Evolutionary conservation across 2,329 filamentous ascomycete species (phyloP).

Genomic region (Penicillium thymicola): DNA sequence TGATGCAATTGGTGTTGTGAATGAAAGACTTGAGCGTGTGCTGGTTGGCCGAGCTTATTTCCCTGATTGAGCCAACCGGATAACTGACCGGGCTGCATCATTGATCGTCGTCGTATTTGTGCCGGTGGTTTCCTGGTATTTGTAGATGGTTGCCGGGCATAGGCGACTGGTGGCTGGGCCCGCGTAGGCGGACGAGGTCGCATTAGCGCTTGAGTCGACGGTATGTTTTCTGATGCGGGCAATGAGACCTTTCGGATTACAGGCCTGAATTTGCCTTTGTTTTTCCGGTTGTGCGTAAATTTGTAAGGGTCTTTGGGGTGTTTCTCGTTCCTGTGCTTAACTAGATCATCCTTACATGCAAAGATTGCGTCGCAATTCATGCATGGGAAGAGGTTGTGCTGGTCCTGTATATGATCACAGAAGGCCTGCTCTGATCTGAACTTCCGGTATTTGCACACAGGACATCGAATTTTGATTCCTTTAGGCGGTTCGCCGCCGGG

Average conservation of each 20-base stretch:
- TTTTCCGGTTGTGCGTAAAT: fast-evolving
- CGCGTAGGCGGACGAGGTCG: too few species aligned
- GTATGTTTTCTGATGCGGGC: background rate
- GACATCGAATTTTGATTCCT: background rate
- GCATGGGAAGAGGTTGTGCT: background rate
- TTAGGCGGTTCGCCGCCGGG: background rate
- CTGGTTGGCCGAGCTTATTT: background rate
- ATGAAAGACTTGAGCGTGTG: background rate
- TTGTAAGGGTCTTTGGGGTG: fast-evolving
- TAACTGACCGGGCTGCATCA: background rate
- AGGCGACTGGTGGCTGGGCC: background rate
- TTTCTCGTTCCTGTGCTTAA: background rate
- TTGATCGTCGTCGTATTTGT: background rate
- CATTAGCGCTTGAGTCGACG: background rate
- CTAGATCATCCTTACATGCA: background rate
- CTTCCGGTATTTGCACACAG: background rate
- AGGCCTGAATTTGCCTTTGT: background rate
- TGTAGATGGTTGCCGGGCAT: background rate
- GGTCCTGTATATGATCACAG: background rate
- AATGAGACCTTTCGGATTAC: background rate
- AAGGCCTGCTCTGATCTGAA: background rate
- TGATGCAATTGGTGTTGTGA: background rate
- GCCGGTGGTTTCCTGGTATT: background rate
- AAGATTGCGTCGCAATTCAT: background rate
- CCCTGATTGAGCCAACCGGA: too few species aligned